Conservation (phyloP, 768 basidiomycete genomes). For the Termitomyces sp. region DNA sequence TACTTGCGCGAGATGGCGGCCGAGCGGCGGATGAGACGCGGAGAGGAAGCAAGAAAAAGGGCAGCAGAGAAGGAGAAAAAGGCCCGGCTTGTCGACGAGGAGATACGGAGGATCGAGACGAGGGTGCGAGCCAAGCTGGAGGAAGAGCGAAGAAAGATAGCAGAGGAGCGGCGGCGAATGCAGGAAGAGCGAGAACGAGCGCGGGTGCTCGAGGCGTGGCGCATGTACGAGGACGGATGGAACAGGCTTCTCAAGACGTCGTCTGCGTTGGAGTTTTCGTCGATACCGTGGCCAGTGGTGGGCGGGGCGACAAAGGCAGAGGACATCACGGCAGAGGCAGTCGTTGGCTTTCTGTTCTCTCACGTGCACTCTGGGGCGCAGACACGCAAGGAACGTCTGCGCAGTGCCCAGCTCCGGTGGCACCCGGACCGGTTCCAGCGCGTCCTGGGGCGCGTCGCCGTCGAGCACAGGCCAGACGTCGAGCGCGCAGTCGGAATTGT, state of each 20-base stretch:
- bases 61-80: constrained; percentile 42
- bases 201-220: constrained; percentile 48
- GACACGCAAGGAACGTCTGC: constrained; percentile 60
- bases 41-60: constrained; percentile 37
- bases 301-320: constrained; percentile 32
- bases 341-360: constrained; percentile 58
- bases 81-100: constrained; percentile 44
- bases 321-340: constrained; percentile 49
- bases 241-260: constrained; percentile 36
- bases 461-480: constrained; percentile 44
- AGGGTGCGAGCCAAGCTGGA: constrained; percentile 45
- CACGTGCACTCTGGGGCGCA: constrained; percentile 53
- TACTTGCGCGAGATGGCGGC: constrained; percentile 47
- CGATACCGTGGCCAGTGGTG: constrained; percentile 68
- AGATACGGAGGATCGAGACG: constrained; percentile 47
- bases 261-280: constrained; percentile 47
- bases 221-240: constrained; percentile 63
- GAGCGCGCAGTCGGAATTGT: constrained; percentile 63
- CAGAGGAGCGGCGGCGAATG: constrained; percentile 40
- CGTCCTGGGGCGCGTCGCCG: constrained; percentile 43
- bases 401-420: constrained; percentile 66
- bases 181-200: constrained; percentile 19
- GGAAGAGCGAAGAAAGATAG: constrained; percentile 38
- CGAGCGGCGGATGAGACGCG: constrained; percentile 47
- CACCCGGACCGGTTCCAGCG: constrained; percentile 76